These are phyloP conservation scores for Cyclanthera cordifolia DNA, from an alignment of 306 rosid species.

Conservation along the genomic window DNA sequence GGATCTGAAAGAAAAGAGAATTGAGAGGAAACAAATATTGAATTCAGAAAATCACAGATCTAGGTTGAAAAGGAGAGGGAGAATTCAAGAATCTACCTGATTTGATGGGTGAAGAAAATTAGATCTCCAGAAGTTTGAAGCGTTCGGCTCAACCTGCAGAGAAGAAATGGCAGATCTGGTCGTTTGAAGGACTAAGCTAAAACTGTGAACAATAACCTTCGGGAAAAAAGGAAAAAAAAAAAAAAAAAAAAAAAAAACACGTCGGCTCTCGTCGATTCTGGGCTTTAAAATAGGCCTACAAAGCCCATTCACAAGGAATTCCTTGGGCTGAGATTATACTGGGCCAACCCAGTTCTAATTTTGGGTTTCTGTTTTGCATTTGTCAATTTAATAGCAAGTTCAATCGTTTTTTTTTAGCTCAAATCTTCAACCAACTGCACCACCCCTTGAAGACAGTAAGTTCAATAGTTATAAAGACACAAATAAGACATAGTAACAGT, in stretches of 20 bases:
- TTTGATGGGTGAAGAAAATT: not conserved
- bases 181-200: not conserved
- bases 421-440: too few relatives aligned
- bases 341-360: not conserved
- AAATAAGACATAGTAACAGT: too few relatives aligned
- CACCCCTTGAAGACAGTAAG: too few relatives aligned
- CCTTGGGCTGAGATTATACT: not conserved
- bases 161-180: conserved; percentile 13
- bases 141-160: not conserved
- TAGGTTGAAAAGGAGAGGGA: not conserved
- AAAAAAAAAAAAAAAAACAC: too few relatives aligned
- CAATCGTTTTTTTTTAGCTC: too few relatives aligned
- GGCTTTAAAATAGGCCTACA: not conserved
- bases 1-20: conserved; percentile 14
- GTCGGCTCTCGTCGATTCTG: too few relatives aligned
- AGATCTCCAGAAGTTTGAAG: too few relatives aligned
- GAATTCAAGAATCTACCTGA: conserved; percentile 8
- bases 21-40: not conserved
- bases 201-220: not conserved
- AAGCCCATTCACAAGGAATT: not conserved
- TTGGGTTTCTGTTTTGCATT: too few relatives aligned
- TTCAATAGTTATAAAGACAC: too few relatives aligned
- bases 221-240: too few relatives aligned
- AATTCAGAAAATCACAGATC: conserved; percentile 13
- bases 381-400: too few relatives aligned